Evolutionary conservation across 352 stramenopile species (phyloP).

Genomic region (Globisporangium uncinulatum): DNA sequence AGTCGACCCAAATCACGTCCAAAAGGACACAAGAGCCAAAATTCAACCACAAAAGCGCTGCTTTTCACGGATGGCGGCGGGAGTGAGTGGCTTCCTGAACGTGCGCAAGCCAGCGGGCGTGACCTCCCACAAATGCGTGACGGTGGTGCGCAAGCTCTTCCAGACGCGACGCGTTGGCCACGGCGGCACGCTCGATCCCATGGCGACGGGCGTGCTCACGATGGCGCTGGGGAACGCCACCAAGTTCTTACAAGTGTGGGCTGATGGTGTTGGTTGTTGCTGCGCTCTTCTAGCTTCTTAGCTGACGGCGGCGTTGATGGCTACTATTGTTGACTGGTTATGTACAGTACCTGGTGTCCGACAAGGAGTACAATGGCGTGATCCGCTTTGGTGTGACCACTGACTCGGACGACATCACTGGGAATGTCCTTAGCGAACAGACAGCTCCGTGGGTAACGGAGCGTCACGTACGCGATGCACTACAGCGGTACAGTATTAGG

Average conservation of each 20-base stretch:
- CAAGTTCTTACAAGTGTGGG: constrained; percentile 54
- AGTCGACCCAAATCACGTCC: not conserved
- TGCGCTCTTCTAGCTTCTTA: too few relatives aligned
- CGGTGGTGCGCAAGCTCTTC: constrained; percentile 59
- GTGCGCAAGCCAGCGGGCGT: constrained; percentile 69
- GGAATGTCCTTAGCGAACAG: constrained; percentile 39
- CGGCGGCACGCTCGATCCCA: constrained; percentile 82
- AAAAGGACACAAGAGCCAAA: too few relatives aligned
- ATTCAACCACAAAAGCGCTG: not conserved
- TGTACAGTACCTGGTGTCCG: constrained; percentile 45
- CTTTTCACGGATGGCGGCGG: not conserved
- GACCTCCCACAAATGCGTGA: constrained; percentile 79
- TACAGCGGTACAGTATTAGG: constrained; percentile 33
- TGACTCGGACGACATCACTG: constrained; percentile 77
- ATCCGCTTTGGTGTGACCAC: constrained; percentile 79
- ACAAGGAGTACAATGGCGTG: constrained; percentile 72
- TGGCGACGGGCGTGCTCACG: constrained; percentile 82
- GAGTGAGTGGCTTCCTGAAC: constrained; percentile 63
- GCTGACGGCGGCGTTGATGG: too few relatives aligned
- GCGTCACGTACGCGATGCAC: constrained; percentile 17
- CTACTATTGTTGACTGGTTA: not conserved
- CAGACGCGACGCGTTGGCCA: constrained; percentile 72
- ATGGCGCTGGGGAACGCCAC: constrained; percentile 76
- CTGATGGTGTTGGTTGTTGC: not conserved
- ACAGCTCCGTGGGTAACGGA: constrained; percentile 57